Base-by-base conservation (phyloP, 352 stramenopile species). In the Pythium monospermum region DNA sequence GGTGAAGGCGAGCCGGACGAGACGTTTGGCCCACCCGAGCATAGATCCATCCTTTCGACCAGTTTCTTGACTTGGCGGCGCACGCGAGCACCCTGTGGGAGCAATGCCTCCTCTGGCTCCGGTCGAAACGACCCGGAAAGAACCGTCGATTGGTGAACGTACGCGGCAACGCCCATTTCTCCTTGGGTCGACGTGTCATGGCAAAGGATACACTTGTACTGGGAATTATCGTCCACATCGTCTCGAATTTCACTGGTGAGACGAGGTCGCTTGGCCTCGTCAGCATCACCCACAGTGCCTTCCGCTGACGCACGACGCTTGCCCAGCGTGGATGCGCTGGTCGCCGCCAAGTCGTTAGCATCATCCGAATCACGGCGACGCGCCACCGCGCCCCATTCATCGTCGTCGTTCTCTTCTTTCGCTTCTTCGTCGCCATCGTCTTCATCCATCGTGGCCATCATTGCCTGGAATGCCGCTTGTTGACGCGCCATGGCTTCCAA, bases 21-120 rank as follows among this genome's bases (percentile, higher is more conserved):
- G 19, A 58, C 68, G 18, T 58, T 65, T 8, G 60, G 59, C 8
- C 64, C 76, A 42, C 76, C 82, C 21, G 77, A 93, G 43, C 79
- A 92, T 41, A 94, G 56, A 43, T 90, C 81, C 82, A 94, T 94
- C 53, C 85, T 85, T 49, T 89, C 78, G n/a, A 92, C 85, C 33
- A 94, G 61, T 7, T 66, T 48, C 46, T 82, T 85, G 8, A 94
- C 69, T 45, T 83, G 68, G 23, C 51, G 70, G 28, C 84, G 72
- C 32, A 87, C 50, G 28, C 72, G 70, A 16, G 74, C 83, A 19
- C 79, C 82, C 10, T 71, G 61, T 7, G 59, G 32, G 6, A 57
- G 46, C 0, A 94, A 62, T 21, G 66, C 82, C 58, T 88, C 76
- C 13, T 85, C 59, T n/a, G 82, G 57, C 4, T 87, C 68, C 6